Evolutionary conservation across 2,329 filamentous ascomycete species (phyloP).

Genomic region (Colletotrichum simmondsii): DNA sequence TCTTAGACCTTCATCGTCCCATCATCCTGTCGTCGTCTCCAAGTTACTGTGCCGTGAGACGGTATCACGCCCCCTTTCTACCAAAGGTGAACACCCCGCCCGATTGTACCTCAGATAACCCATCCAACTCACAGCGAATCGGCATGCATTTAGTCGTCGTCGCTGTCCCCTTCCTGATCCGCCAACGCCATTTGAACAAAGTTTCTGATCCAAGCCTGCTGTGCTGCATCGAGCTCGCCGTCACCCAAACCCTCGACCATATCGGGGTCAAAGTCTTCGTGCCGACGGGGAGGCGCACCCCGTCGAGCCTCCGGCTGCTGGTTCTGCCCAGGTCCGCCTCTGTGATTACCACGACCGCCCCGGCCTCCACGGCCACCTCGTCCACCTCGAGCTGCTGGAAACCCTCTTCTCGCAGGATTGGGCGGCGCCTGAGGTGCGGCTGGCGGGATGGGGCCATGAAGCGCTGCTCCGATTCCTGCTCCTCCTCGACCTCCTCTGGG

Average conservation of each 20-base stretch:
- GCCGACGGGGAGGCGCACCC: slow-evolving; percentile 29
- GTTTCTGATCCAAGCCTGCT: slow-evolving; percentile 64
- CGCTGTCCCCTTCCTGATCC: slow-evolving; percentile 62
- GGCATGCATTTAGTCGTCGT: slow-evolving; percentile 46
- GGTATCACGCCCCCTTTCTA: neutral
- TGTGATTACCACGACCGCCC: slow-evolving; percentile 3
- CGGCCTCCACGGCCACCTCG: slow-evolving; percentile 40
- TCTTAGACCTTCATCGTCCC: neutral
- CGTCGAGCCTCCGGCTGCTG: slow-evolving; percentile 40
- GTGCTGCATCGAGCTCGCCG: slow-evolving; percentile 54
- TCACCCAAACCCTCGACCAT: neutral
- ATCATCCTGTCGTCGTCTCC: neutral
- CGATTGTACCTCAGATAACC: neutral
- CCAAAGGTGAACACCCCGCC: neutral
- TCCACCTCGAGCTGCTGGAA: slow-evolving; percentile 36
- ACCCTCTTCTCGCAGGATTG: slow-evolving; percentile 38
- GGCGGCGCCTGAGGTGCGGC: slow-evolving; percentile 42
- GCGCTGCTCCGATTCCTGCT: slow-evolving; percentile 1
- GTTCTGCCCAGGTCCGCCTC: slow-evolving; percentile 42
- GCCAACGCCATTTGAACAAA: slow-evolving; percentile 66
- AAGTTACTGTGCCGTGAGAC: neutral
- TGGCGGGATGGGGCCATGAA: slow-evolving; percentile 39
- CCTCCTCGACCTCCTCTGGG: slow-evolving; percentile 39
- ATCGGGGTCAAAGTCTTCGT: slow-evolving; percentile 1
- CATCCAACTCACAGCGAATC: neutral